Base-by-base conservation (phyloP, 257 asterid genomes). In the Solanum medicagineum region DNA sequence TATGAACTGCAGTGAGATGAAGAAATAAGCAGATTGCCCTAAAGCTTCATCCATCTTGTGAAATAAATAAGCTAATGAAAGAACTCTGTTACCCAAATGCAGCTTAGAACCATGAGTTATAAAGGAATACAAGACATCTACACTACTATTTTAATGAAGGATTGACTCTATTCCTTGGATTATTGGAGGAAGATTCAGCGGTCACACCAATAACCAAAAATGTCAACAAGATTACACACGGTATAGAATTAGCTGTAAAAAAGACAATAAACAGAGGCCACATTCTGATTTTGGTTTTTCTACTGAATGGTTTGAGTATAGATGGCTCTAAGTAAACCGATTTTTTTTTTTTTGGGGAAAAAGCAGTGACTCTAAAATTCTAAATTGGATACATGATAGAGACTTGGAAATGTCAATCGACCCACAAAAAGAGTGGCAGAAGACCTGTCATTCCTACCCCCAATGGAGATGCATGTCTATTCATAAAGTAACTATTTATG, bases 1-100 rank as follows among this genome's bases (percentile, higher is more conserved):
- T 77, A 96, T 91, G 87, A 96, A 96, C 99, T 96, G 94, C 89
- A 91, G 17, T 26, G 65, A 26, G 47, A 26, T 5, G 22, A 26
- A 49, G 80, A 44, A 77, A 26, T 53, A 51, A 77, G 83, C 26
- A 77, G 44, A 77, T 53, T 49, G 45, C 82, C 8, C 45, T 16
- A 36, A 9, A 17, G 15, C 51, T 16, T 47, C 9, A 75, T 51
- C 60, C 82, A 75, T 75, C 62, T 24, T 75, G 22, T 15, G 44
- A 15, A 29, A 77, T 53, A 77, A 24, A 54, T 26, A 77, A 51
- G 26, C 26, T 53, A 77, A 77, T 26, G 42, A 77, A 77, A 16
- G 26, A 42, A 51, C 26, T 26, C 47, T 6, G 6, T 16, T 77
- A 77, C 24, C 45, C 22, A 75, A 75, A 75, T 14, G 36, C 62